Percentiles rank a stretch among this genome's conserved stretches.
Conservation (phyloP, 208 protist genomes). For the Trypanosoma boissoni region DNA sequence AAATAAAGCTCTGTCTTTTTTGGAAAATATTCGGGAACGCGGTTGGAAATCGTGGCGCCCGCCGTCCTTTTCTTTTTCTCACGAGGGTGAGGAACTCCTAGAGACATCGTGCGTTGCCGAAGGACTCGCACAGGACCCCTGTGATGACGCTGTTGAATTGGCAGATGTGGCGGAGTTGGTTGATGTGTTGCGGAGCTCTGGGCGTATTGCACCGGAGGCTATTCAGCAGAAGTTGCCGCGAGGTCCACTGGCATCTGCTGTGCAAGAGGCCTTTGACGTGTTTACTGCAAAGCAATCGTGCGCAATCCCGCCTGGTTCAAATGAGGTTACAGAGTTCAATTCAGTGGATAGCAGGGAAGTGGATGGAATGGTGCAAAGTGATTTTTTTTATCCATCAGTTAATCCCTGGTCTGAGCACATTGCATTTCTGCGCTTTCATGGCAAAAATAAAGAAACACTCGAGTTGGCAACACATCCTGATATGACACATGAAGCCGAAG, state of each 20-base stretch:
- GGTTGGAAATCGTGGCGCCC: neutral
- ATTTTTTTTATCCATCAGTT: too few species aligned
- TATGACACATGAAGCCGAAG: too few species aligned
- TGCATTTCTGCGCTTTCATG: conserved; percentile 42
- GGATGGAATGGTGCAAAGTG: too few species aligned
- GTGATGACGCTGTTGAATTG: conserved; percentile 9
- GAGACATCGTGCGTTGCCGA: conserved; percentile 5
- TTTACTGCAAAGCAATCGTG: too few species aligned
- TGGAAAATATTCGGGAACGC: neutral
- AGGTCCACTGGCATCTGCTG: too few species aligned
- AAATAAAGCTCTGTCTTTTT: too few species aligned
- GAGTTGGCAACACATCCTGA: too few species aligned
- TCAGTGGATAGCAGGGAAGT: too few species aligned
- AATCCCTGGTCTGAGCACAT: conserved; percentile 58
- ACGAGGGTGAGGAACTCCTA: conserved; percentile 14
- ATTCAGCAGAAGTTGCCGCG: neutral
- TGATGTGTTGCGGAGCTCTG: neutral
- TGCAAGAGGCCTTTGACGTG: too few species aligned
- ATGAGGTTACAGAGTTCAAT: too few species aligned
- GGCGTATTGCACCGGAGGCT: neutral
- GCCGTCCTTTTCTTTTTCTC: conserved; percentile 5
- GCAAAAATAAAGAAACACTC: too few species aligned
- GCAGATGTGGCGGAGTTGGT: conserved; percentile 23
- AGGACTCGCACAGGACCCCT: neutral
- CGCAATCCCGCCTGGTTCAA: too few species aligned